A percentile compares a stretch with the other conserved stretches of the same genome.
phyloP scores from a whole-genome alignment of 2,329 filamentous ascomycete species.

The Curvularia sp. region DNA sequence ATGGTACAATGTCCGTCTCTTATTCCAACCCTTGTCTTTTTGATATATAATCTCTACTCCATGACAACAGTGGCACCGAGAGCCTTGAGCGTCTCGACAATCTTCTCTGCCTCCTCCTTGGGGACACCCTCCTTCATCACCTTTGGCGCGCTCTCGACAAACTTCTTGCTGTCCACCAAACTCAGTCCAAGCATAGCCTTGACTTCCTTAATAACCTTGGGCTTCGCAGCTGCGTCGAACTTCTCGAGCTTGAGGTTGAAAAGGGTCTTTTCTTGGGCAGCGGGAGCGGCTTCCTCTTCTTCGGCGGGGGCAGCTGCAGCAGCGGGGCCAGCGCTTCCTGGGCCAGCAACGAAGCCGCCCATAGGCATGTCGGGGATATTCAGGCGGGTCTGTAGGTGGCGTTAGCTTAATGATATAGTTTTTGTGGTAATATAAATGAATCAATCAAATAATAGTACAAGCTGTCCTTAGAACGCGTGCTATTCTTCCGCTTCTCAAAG shows the following conservation, averaged over 20 bases:
- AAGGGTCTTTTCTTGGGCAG: slow-evolving; percentile 90
- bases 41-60: slow-evolving; percentile 69
- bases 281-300: slow-evolving; percentile 87
- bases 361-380: slow-evolving; percentile 99
- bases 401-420: slow-evolving; percentile 3
- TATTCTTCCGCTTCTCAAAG: background rate
- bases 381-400: slow-evolving; percentile 73
- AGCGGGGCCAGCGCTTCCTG: slow-evolving; percentile 62
- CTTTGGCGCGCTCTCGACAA: slow-evolving; percentile 98
- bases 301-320: slow-evolving; percentile 70
- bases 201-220: slow-evolving; percentile 99
- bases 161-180: slow-evolving; percentile 99
- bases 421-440: background rate
- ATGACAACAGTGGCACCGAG: slow-evolving; percentile 87
- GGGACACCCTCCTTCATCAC: slow-evolving; percentile 98
- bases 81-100: slow-evolving; percentile 91
- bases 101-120: slow-evolving; percentile 99
- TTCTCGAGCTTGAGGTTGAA: slow-evolving; percentile 95
- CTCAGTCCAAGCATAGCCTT: slow-evolving; percentile 94
- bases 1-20: slow-evolving; percentile 42
- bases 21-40: slow-evolving; percentile 1
- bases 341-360: slow-evolving; percentile 80
- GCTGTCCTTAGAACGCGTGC: background rate
- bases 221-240: slow-evolving; percentile 88
- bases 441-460: background rate